These are phyloP conservation scores for Asterionellopsis glacialis DNA, from an alignment of 108 stramenopile species.

Conservation along the genomic window DNA sequence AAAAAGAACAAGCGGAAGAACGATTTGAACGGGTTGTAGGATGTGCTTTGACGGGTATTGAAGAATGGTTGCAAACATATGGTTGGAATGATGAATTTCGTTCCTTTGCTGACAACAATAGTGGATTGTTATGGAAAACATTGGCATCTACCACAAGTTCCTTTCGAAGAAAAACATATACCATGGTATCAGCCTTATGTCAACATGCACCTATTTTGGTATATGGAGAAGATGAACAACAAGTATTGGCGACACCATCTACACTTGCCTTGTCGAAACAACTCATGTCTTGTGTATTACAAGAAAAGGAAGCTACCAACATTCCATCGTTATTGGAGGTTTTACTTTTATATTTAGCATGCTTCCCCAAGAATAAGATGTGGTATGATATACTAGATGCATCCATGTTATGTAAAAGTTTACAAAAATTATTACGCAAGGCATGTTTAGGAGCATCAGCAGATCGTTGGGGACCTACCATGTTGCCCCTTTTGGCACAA, in stretches of 20 bases:
- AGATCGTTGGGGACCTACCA: conserved; percentile 50
- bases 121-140: conserved; percentile 34
- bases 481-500: conserved; percentile 64
- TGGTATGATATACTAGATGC: conserved; percentile 11
- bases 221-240: not conserved
- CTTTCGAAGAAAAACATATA: conserved; percentile 58
- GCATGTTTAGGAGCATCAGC: conserved; percentile 65
- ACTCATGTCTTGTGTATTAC: conserved; percentile 43
- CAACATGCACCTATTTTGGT: conserved; percentile 25
- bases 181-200: conserved; percentile 39
- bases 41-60: conserved; percentile 28
- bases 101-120: conserved; percentile 15
- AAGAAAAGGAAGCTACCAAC: conserved; percentile 67
- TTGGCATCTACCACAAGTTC: conserved; percentile 40
- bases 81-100: not conserved
- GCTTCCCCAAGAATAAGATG: conserved; percentile 8
- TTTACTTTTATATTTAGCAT: conserved; percentile 41
- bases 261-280: conserved; percentile 17
- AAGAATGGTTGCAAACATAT: conserved; percentile 18
- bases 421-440: conserved; percentile 57
- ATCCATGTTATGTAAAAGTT: conserved; percentile 32
- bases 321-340: conserved; percentile 54
- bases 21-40: conserved; percentile 65
- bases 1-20: conserved; percentile 68
- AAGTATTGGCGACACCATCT: no score